phyloP scores from a whole-genome alignment of 768 basidiomycete genomes.

The Pholiota molesta region DNA sequence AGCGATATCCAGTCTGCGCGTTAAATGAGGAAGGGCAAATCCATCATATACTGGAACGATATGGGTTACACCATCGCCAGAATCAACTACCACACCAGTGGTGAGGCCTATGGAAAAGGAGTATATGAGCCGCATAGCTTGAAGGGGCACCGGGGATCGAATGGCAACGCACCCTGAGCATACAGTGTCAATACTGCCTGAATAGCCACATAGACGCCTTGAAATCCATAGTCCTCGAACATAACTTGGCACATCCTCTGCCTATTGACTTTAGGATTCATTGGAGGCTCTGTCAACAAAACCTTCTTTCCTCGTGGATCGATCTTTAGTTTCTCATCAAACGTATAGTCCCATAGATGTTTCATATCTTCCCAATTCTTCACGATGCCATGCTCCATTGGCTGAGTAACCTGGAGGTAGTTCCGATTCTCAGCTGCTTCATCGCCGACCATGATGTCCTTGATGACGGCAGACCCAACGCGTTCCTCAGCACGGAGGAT shows the following conservation, averaged over 20 bases:
- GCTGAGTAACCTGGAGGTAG: slow-evolving; percentile 95
- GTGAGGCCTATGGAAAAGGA: slow-evolving; percentile 70
- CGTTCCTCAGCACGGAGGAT: slow-evolving; percentile 98
- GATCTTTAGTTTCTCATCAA: slow-evolving; percentile 91
- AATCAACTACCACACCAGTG: slow-evolving; percentile 98
- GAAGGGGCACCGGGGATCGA: slow-evolving; percentile 2
- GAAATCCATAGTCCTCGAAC: slow-evolving; percentile 99
- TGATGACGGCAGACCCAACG: slow-evolving; percentile 82
- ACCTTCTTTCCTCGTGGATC: slow-evolving; percentile 88
- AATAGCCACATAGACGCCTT: slow-evolving; percentile 95
- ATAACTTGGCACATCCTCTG: slow-evolving; percentile 97
- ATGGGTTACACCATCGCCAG: slow-evolving; percentile 98
- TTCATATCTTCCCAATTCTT: slow-evolving; percentile 99
- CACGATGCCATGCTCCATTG: slow-evolving; percentile 99
- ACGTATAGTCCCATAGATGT: slow-evolving; percentile 98
- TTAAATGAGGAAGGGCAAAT: slow-evolving; percentile 93
- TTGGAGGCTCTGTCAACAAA: slow-evolving; percentile 95
- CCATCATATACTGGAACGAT: slow-evolving; percentile 99
- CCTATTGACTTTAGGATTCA: slow-evolving; percentile 95
- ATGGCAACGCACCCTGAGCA: slow-evolving; percentile 79
- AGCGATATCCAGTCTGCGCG: slow-evolving; percentile 93
- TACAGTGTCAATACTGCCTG: slow-evolving; percentile 98
- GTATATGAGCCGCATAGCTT: slow-evolving; percentile 1
- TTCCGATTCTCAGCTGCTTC: slow-evolving; percentile 93
- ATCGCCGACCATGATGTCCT: slow-evolving; percentile 98